Evolutionary conservation across 345 rosid genomes (phyloP), one percentile per base, ranked within the genome.

Genomic region (Arabis alpina): DNA sequence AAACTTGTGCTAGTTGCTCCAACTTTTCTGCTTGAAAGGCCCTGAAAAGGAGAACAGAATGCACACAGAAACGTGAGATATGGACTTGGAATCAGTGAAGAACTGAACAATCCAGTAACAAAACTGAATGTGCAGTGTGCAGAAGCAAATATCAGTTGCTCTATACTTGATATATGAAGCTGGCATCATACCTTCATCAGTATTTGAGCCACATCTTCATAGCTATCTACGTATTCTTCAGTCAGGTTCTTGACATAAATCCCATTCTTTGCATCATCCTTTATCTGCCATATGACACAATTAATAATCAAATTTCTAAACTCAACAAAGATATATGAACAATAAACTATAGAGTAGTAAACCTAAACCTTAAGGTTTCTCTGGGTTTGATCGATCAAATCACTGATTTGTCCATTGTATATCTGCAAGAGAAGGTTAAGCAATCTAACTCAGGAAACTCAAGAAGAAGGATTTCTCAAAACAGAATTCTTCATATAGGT

Each of bases 1-100:
- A 97, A 91, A 77, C 93, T 91, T 52, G 88, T 73, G 77, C 91
- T 87, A 63, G 99, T 94, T 60, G 96, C 90, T 78, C 99, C 99
- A 80, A 94, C 95, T 79, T 91, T 94, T 75, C 90, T 88, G 73
- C 80, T 88, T 66, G 98, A 94, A 28, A 94, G 97, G 11, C 99
- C 99, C 99, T 91, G 60, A 59, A 63, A 70, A 76, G 81, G 50
- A 71, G 49, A 45, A 37, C 15, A 32, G 4, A 42, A 23, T 11
- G 10, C 61, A 65, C 64, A 54, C 8, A 16, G 54, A 45, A 75
- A 68, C 60, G 40, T 61, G 65, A 54, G 61, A 69, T 41, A 50
- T 34, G 64, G 51, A 70, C 36, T 16, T 56, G 34, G 27, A 61
- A 54, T 47, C 44, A 62, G 27, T 55, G 45, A 62, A 48, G 28